A percentile compares a stretch with the other conserved stretches of the same genome.
Evolutionary conservation across 768 basidiomycete species (phyloP).

Genomic region (Calvatia gigantea): DNA sequence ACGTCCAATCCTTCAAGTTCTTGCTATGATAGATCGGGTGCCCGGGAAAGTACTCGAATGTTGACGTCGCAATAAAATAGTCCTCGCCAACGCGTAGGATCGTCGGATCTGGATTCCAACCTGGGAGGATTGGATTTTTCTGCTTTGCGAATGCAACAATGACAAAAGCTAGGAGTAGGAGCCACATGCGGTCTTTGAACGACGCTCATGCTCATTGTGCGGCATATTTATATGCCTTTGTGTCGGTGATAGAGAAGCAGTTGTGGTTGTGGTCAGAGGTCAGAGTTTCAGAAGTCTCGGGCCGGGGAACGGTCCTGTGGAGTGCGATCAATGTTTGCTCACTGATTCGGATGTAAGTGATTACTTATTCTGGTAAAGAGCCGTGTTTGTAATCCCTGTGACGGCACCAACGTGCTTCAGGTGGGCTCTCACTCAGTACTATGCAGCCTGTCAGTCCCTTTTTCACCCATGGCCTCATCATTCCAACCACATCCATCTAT

Average conservation of each 20-base stretch:
- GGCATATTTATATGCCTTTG: neutral
- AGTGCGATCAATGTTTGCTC: too few species aligned
- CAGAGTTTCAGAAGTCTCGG: too few species aligned
- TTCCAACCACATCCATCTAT: neutral
- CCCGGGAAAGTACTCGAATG: slow-evolving; percentile 38
- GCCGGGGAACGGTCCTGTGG: neutral
- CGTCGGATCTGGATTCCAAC: slow-evolving; percentile 39
- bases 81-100: slow-evolving; percentile 35
- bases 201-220: neutral
- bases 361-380: neutral
- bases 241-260: neutral
- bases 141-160: slow-evolving; percentile 1
- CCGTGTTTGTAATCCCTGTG: neutral
- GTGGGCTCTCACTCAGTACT: neutral
- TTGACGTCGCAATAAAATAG: slow-evolving; percentile 37
- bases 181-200: neutral
- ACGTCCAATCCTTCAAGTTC: slow-evolving; percentile 30
- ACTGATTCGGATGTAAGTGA: too few species aligned
- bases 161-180: neutral
- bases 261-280: neutral
- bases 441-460: neutral
- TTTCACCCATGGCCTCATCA: neutral
- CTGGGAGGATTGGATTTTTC: slow-evolving; percentile 35
- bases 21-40: slow-evolving; percentile 40
- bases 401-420: neutral